These are phyloP conservation scores for Panicum virgatum DNA, from an alignment of 202 grass and related monocot genomes.

Conservation along the genomic window DNA sequence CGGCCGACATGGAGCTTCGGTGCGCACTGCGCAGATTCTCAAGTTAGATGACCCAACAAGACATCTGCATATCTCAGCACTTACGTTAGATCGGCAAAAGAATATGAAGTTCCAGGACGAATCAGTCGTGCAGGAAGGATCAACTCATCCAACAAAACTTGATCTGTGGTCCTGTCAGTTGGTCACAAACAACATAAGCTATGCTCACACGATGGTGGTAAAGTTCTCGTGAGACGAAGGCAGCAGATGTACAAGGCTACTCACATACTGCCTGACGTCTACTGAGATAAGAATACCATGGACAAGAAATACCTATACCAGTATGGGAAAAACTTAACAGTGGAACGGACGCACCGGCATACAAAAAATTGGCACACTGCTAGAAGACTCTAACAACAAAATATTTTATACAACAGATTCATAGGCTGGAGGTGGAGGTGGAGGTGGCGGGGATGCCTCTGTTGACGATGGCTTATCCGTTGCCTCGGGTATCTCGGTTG, in stretches of 20 bases:
- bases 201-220: not conserved
- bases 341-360: slow-evolving; percentile 23
- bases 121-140: not conserved
- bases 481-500: slow-evolving; percentile 25
- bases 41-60: not conserved
- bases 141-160: slow-evolving; percentile 3
- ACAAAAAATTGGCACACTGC: slow-evolving; percentile 41
- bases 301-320: slow-evolving; percentile 35
- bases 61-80: slow-evolving; percentile 9
- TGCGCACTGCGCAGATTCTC: not conserved
- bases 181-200: slow-evolving; percentile 31
- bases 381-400: slow-evolving; percentile 32
- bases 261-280: slow-evolving; percentile 45
- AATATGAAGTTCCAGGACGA: not conserved
- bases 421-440: slow-evolving; percentile 3
- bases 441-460: slow-evolving; percentile 22
- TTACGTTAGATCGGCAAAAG: not conserved
- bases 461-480: slow-evolving; percentile 36
- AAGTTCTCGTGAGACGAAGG: slow-evolving; percentile 18
- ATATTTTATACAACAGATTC: slow-evolving; percentile 42
- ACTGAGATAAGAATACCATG: not conserved
- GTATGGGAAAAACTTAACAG: slow-evolving; percentile 38
- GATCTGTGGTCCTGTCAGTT: not conserved
- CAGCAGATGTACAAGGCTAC: slow-evolving; percentile 56
- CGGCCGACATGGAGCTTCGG: not conserved